These are phyloP conservation scores for Aspergillus olivimuriae DNA, from an alignment of 495 filamentous ascomycete species.

Conservation along the genomic window DNA sequence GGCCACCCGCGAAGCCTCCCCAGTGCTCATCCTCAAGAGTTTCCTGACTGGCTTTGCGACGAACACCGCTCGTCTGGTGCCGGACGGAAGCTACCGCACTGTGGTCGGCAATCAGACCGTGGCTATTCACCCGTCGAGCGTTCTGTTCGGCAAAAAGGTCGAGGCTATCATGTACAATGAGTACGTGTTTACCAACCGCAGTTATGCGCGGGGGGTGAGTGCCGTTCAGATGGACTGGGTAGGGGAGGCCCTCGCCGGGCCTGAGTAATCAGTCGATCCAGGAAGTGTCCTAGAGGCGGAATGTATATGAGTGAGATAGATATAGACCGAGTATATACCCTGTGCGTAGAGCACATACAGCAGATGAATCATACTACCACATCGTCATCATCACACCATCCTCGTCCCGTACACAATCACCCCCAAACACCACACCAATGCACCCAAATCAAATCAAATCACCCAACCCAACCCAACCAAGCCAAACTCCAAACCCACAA, in stretches of 20 bases:
- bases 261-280: no score
- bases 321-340: no score
- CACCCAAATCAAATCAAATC: no score
- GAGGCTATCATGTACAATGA: slow-evolving; percentile 96
- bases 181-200: slow-evolving; percentile 89
- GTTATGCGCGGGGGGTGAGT: slow-evolving; percentile 85
- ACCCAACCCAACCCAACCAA: no score
- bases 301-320: no score
- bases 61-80: slow-evolving; percentile 76
- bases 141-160: slow-evolving; percentile 76
- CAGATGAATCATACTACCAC: no score
- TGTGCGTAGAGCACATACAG: no score
- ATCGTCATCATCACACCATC: no score
- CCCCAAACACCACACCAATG: no score
- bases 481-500: no score
- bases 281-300: no score
- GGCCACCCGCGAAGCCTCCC: slow-evolving; percentile 23
- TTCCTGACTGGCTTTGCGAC: slow-evolving; percentile 76
- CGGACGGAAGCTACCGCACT: slow-evolving; percentile 82
- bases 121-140: slow-evolving; percentile 82
- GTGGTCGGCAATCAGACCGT: slow-evolving; percentile 78
- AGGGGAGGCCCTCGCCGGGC: slow-evolving; percentile 54
- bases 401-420: no score
- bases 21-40: slow-evolving; percentile 59
- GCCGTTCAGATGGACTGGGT: slow-evolving; percentile 86